Base-by-base conservation (phyloP, 305 asterid species). In the Ilex paraguariensis region DNA sequence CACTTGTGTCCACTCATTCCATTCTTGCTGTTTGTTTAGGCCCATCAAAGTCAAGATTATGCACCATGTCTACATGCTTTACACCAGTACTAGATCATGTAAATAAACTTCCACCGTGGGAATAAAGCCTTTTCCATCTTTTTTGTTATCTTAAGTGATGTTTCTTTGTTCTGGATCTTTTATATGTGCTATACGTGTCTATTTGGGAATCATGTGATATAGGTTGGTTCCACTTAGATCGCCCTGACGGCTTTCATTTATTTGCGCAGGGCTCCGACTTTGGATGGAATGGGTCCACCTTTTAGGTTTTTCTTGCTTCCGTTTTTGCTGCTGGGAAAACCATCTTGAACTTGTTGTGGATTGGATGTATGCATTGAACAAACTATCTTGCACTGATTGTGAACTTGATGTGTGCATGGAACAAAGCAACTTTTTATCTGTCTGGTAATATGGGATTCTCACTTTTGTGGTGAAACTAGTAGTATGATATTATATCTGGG, bases 41-140 rank as follows among this genome's bases (percentile, higher is more conserved):
- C 90, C 76, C 69, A 76, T 84, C 91, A 81, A 78, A 85, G 82
- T 75, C 97, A 86, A 87, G 97, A 85, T 69, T 66, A 87, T 87
- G 93, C 92, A 83, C 97, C 87, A 60, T 89, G 97, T 80, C 88
- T 92, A 67, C 98, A 92, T 83, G 97, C 97, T 83, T 87, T 90
- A 87, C 99, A 90, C 95, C 96, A 90, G 91, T 70, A 67, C 89
- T 89, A 90, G 83, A 70, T 87, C 90, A 73, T 79, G 95, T 83
- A 80, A 79, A 77, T 73, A 66, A 66, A 73, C 87, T 79, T 75
- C 59, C 81, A 74, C 75, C 49, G 62, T 75, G 75, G 4, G 58
- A 70, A 64, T 64, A 59, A 73, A 64, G 62, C 45, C 56, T 42
- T 64, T 61, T 60, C 52, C 11, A 6, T 17, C 30, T 16, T 52